These are phyloP conservation scores for Trichoderma pleuroti DNA, from an alignment of 2,329 filamentous ascomycete species.

Conservation along the genomic window DNA sequence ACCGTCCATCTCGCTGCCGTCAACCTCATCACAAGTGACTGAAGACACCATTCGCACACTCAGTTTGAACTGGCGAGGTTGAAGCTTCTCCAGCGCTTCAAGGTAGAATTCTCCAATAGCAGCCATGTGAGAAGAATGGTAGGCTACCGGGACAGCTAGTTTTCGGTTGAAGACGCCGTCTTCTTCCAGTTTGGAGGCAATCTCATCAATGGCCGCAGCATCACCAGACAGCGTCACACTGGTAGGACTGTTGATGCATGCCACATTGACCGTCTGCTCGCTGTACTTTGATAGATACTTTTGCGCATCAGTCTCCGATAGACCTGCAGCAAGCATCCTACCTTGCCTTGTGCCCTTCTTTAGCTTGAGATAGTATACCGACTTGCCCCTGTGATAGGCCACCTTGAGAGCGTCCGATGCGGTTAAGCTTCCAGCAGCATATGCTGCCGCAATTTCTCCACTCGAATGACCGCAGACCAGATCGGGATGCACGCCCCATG, in stretches of 20 bases:
- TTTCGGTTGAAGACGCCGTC: slow-evolving; percentile 42
- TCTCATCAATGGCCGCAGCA: slow-evolving; percentile 33
- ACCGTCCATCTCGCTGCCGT: slow-evolving; percentile 11
- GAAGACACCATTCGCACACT: slow-evolving; percentile 20
- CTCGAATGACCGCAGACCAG: slow-evolving; percentile 37
- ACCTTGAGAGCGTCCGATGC: slow-evolving; percentile 29
- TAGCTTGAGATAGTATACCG: slow-evolving; percentile 1
- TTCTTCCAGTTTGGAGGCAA: slow-evolving; percentile 34
- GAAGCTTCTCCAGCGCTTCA: slow-evolving; percentile 21
- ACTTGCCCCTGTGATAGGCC: slow-evolving; percentile 15
- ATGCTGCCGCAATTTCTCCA: slow-evolving; percentile 41
- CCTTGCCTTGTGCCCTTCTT: slow-evolving; percentile 3
- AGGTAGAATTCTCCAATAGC: slow-evolving; percentile 25
- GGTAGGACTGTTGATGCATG: slow-evolving; percentile 20
- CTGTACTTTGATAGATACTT: slow-evolving; percentile 12
- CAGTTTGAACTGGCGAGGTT: slow-evolving; percentile 7
- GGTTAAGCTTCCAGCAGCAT: slow-evolving; percentile 26
- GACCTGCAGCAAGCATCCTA: slow-evolving; percentile 15
- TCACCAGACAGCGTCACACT: slow-evolving; percentile 21
- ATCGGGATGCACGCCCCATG: slow-evolving; percentile 29
- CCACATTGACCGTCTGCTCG: slow-evolving; percentile 12
- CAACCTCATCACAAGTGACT: slow-evolving; percentile 1
- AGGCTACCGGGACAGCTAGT: slow-evolving; percentile 45
- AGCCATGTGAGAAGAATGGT: slow-evolving; percentile 34
- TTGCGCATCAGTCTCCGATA: slow-evolving; percentile 15